These are phyloP conservation scores for Ustulina deusta DNA, from an alignment of 2,329 filamentous ascomycete genomes.

Conservation along the genomic window DNA sequence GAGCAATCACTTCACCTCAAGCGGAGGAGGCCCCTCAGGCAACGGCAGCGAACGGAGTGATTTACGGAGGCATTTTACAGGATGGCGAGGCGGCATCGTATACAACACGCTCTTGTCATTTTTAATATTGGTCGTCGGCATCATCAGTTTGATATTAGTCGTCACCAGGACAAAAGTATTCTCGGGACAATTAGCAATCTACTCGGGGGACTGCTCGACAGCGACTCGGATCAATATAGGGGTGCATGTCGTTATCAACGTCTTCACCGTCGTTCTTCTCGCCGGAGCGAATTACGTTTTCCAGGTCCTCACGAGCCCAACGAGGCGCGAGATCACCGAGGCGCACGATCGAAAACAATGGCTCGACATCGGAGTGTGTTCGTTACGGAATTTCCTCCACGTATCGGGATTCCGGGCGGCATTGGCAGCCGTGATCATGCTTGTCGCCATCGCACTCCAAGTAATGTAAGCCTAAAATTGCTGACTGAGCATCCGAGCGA, in stretches of 20 bases:
- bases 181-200: conserved; percentile 55
- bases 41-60: conserved; percentile 49
- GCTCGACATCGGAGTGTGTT: conserved; percentile 67
- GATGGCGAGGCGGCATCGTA: conserved; percentile 63
- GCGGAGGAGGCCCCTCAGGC: conserved; percentile 38
- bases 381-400: conserved; percentile 61
- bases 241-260: conserved; percentile 59
- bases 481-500: not conserved
- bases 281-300: conserved; percentile 65
- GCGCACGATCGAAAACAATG: conserved; percentile 61
- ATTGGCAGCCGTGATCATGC: conserved; percentile 56
- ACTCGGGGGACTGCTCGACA: conserved; percentile 54
- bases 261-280: conserved; percentile 58
- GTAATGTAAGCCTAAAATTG: conserved; percentile 59
- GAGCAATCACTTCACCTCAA: conserved; percentile 50
- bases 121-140: conserved; percentile 52
- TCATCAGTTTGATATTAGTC: conserved; percentile 56
- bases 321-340: conserved; percentile 59
- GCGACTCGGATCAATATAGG: conserved; percentile 56
- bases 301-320: conserved; percentile 67
- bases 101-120: conserved; percentile 58
- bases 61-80: conserved; percentile 51
- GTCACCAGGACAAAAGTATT: conserved; percentile 52
- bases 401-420: conserved; percentile 57
- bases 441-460: conserved; percentile 59